These are phyloP conservation scores for Panicum virgatum DNA, from an alignment of 202 grass and related monocot species.

Conservation along the genomic window DNA sequence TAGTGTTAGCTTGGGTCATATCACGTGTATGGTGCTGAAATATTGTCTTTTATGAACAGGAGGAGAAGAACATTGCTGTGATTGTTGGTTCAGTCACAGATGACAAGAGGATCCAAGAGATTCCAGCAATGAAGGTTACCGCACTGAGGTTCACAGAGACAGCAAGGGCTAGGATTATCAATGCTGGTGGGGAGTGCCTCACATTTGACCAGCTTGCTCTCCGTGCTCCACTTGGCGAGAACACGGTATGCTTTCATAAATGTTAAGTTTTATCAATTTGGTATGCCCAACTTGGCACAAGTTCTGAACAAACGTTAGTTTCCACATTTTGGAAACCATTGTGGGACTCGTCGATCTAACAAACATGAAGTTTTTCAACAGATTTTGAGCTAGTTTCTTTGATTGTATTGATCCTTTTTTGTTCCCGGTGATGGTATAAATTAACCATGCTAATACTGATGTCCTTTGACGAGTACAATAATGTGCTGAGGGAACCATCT, in stretches of 20 bases:
- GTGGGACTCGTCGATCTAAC: not conserved
- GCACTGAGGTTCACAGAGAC: conserved; percentile 92
- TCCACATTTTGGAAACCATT: too few species aligned
- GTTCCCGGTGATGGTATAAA: conserved; percentile 73
- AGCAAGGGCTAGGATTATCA: conserved; percentile 75
- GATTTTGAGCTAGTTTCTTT: not conserved
- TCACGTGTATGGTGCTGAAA: not conserved
- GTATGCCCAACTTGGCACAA: too few species aligned
- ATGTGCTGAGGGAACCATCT: conserved; percentile 57
- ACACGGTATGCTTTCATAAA: conserved; percentile 51
- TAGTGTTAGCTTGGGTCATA: not conserved
- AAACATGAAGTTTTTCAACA: not conserved
- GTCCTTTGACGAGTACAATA: conserved; percentile 47
- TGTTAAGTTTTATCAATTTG: not conserved
- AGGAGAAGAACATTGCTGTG: conserved; percentile 76
- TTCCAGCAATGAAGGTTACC: conserved; percentile 84
- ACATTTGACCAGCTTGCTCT: conserved; percentile 94
- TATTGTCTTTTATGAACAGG: not conserved
- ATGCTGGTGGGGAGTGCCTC: conserved; percentile 85
- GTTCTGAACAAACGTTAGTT: not conserved
- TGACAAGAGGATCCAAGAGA: conserved; percentile 81
- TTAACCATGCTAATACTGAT: conserved; percentile 91
- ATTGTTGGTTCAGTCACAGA: conserved; percentile 90
- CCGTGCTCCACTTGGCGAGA: conserved; percentile 68
- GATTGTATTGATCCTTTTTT: not conserved